Conservation (phyloP, 352 stramenopile genomes). For the Globisporangium recalcitrans region DNA sequence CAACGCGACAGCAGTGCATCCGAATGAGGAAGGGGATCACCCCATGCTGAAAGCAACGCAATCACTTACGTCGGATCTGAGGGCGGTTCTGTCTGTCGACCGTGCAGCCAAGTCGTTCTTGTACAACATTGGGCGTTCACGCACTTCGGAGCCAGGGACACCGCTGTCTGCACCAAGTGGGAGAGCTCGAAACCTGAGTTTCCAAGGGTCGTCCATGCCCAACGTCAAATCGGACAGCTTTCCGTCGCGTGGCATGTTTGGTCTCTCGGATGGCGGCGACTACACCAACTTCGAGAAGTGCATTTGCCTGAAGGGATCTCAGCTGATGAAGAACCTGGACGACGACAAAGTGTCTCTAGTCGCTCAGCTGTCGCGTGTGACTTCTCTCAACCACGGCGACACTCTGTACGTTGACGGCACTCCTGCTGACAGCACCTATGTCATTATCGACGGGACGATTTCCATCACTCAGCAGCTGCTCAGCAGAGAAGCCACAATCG, state of each 20-base stretch:
- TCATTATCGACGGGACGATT: slow-evolving; percentile 70
- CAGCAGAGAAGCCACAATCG: slow-evolving; percentile 23
- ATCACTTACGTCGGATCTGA: slow-evolving; percentile 57
- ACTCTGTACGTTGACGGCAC: slow-evolving; percentile 44
- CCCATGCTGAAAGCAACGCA: slow-evolving; percentile 48
- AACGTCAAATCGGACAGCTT: not conserved
- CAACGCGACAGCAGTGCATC: slow-evolving; percentile 18
- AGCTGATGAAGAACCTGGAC: slow-evolving; percentile 78
- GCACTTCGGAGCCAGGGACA: slow-evolving; percentile 23
- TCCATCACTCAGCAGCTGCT: slow-evolving; percentile 29
- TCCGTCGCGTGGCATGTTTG: slow-evolving; percentile 24
- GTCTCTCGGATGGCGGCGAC: slow-evolving; percentile 40
- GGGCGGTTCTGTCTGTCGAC: slow-evolving; percentile 61
- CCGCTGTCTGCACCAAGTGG: slow-evolving; percentile 29
- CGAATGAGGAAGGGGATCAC: slow-evolving; percentile 20
- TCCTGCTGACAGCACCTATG: slow-evolving; percentile 46
- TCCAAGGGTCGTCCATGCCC: slow-evolving; percentile 18
- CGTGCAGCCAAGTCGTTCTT: slow-evolving; percentile 68
- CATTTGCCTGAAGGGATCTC: slow-evolving; percentile 77
- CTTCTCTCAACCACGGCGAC: slow-evolving; percentile 51
- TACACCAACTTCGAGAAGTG: slow-evolving; percentile 85
- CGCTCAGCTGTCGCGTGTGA: slow-evolving; percentile 61
- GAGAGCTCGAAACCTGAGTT: slow-evolving; percentile 37
- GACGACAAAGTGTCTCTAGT: slow-evolving; percentile 81
- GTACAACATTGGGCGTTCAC: slow-evolving; percentile 56